These are phyloP conservation scores for Malassezia slooffiae DNA, from an alignment of 1,284 basidiomycete species.

Conservation along the genomic window DNA sequence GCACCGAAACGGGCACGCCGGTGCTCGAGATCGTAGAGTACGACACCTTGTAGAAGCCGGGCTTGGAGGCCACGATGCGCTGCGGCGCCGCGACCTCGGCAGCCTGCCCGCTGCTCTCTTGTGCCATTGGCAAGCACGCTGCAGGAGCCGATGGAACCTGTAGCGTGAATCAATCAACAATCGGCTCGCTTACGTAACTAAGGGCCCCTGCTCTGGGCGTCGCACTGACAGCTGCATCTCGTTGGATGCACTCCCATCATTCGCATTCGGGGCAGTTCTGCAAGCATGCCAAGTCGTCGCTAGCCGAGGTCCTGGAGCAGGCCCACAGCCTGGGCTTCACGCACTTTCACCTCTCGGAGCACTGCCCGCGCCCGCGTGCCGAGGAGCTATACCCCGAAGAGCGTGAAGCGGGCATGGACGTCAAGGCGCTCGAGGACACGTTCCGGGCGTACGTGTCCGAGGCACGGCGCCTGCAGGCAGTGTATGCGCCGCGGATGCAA, in stretches of 20 bases:
- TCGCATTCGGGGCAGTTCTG: constrained; percentile 96
- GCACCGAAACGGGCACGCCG: too few species aligned
- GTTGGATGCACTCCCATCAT: constrained; percentile 58
- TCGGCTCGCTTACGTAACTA: too few species aligned
- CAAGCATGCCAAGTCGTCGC: constrained; percentile 66
- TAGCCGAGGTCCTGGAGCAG: constrained; percentile 67
- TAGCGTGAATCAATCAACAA: too few species aligned
- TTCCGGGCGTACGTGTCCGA: constrained; percentile 63
- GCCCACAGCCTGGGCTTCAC: constrained; percentile 69
- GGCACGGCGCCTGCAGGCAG: constrained; percentile 61
- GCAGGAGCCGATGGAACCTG: too few species aligned
- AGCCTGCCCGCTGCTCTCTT: too few species aligned
- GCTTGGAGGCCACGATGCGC: constrained; percentile 13
- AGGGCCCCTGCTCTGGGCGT: too few species aligned
- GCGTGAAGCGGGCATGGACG: constrained; percentile 48
- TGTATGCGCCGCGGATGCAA: constrained; percentile 50
- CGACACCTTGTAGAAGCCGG: constrained; percentile 14
- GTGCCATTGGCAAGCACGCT: too few species aligned
- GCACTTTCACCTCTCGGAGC: constrained; percentile 82
- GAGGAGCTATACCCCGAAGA: constrained; percentile 91
- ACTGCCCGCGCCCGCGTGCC: constrained; percentile 71
- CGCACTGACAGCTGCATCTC: neutral
- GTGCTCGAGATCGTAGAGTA: too few species aligned
- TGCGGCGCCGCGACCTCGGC: too few species aligned
- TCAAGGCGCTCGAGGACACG: constrained; percentile 52